Percentiles rank a stretch among this genome's conserved stretches.
Evolutionary conservation across 148 eudicot species (phyloP).

Genomic region (Suaeda aralocaspica): DNA sequence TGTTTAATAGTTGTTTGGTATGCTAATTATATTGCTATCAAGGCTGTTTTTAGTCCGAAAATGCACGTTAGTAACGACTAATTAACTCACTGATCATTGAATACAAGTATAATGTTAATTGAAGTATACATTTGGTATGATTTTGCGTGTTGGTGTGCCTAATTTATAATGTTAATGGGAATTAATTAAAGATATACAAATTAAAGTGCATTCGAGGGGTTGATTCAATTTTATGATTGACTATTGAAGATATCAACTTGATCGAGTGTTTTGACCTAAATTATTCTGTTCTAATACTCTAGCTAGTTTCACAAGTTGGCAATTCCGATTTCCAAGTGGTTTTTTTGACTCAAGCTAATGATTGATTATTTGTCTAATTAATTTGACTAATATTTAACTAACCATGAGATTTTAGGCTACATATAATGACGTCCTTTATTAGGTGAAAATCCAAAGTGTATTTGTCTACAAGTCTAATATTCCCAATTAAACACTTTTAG

Average conservation of each 20-base stretch:
- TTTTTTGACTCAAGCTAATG: not conserved
- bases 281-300: not conserved
- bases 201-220: not conserved
- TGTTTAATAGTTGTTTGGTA: not conserved
- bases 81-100: not conserved
- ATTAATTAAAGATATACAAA: not conserved
- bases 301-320: not conserved
- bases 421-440: not conserved
- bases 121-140: not conserved
- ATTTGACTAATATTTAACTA: conserved; percentile 2
- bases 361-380: not conserved
- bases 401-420: conserved; percentile 3
- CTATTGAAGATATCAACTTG: not conserved
- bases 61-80: not conserved
- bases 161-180: not conserved
- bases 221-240: conserved; percentile 4
- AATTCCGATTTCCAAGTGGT: not conserved
- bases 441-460: not conserved
- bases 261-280: conserved; percentile 3
- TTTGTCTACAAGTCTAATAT: not conserved
- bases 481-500: no score
- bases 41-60: not conserved
- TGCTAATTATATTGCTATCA: conserved; percentile 1
- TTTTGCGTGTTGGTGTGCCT: conserved; percentile 5
- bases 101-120: no score